Evolutionary conservation across 768 basidiomycete species (phyloP), one percentile per base, ranked within the genome.

Genomic region (Neoboletus magnificus): DNA sequence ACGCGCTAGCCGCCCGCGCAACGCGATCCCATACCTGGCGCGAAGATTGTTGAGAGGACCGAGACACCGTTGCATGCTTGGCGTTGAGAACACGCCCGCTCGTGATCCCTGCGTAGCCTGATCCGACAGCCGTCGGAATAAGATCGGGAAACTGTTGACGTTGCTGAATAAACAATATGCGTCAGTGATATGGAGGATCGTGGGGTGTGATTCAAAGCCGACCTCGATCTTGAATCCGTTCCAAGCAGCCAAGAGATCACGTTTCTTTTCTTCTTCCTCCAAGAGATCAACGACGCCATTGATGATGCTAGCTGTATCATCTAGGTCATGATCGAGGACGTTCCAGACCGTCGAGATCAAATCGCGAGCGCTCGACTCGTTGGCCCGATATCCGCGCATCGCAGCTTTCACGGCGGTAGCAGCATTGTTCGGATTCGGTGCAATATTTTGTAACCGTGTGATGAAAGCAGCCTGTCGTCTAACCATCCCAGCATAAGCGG

Each of bases 341-440:
- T 86, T 90, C 86, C 86, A 96, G n/a, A 95, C 77, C 0, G 91
- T 95, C 39, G 86, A 86, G 48, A 98, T 86, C 58, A 98, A 77
- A 70, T 96, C 96, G 4, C 85, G 79, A 3, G 93, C 89, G 39
- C 81, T 83, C 10, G 84, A 82, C 67, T 99, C 95, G 40, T 84
- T 84, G 2, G 79, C 70, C 25, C 83, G 81, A 73, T 88, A 99
- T 29, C 88, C 83, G 11, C 91, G 86, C 33, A 91, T 81, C 27
- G 92, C 86, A 15, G 89, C 82, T 63, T 83, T 86, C 27, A 89
- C 79, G 1, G 83, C 85, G 15, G 85, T 74, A 3, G 82, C 71
- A 0, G 87, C 86, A 9, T 73, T 79, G 7, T 73, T 72, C 0
- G 86, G 79, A 54, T 88, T 84, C 5, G 79, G 69, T 1, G 85